Evolutionary conservation across 257 asterid genomes (phyloP), one percentile per base, ranked within the genome.

Genomic region (Nicotiana attenuata): DNA sequence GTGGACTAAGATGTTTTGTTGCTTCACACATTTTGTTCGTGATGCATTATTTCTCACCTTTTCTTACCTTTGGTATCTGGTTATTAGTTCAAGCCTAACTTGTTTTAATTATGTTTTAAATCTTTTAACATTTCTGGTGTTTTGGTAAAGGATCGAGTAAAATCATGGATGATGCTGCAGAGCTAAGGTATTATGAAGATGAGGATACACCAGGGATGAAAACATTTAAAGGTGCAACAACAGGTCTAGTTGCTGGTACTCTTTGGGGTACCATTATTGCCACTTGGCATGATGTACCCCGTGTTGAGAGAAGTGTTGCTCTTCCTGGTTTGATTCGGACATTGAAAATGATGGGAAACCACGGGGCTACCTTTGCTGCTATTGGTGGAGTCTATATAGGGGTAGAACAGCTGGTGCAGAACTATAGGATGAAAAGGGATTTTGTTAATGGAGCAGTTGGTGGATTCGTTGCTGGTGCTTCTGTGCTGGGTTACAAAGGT

Each of bases 211-310:
- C 97, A 20, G 15, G 85, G 69, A 66, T 84, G 87, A 94, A 94
- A 90, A 91, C 91, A 15, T 77, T 94, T 64, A 94, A 94, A 87
- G 99, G 98, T 60, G 96, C 98, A 81, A 85, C 92, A 82, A 5
- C 89, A 1, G 99, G 99, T 63, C 85, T 94, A 9, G 96, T 84
- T 76, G 93, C 95, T 19, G 99, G 99, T 14, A 92, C 98, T 59
- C 82, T 96, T 73, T 96, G 95, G 94, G 99, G 99, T 83, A 89
- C 95, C 66, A 76, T 96, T 83, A 91, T 91, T 71, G 99, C 99
- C 55, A 94, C 98, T 11, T 96, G 98, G 99, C 90, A 93, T 57
- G 99, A 96, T 65, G 98, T 96, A 38, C 99, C 99, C 75, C 98
- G 98, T 88, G 98, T 96, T 53, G 98, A 96, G 90, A 91, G 98